These are phyloP conservation scores for Cucurbita ficifolia DNA, from an alignment of 306 rosid genomes.

Conservation along the genomic window DNA sequence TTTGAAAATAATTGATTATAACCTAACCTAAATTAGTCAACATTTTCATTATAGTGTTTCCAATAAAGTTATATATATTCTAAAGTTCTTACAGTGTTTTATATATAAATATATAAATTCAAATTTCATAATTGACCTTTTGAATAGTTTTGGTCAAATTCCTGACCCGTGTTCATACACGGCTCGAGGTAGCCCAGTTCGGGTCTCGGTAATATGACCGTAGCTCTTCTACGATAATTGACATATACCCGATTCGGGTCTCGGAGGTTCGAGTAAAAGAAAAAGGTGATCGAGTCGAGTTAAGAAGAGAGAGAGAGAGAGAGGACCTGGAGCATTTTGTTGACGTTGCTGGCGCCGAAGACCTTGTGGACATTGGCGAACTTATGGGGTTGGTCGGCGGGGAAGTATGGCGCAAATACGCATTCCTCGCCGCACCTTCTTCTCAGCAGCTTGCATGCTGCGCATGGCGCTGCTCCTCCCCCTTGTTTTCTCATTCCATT, in stretches of 20 bases:
- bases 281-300: too few relatives aligned
- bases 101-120: not conserved
- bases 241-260: too few relatives aligned
- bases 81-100: too few relatives aligned
- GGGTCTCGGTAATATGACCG: too few relatives aligned
- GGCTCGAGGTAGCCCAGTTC: not conserved
- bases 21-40: not conserved
- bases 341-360: slow-evolving; percentile 80
- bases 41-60: not conserved
- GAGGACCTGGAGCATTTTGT: slow-evolving; percentile 67
- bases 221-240: too few relatives aligned
- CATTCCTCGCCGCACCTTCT: slow-evolving; percentile 66
- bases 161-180: not conserved
- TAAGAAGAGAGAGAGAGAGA: too few relatives aligned
- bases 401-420: slow-evolving; percentile 72
- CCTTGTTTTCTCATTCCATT: slow-evolving; percentile 25
- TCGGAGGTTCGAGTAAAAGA: too few relatives aligned
- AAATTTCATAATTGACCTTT: not conserved
- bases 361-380: slow-evolving; percentile 82
- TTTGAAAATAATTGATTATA: not conserved
- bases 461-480: slow-evolving; percentile 50
- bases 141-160: not conserved
- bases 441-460: slow-evolving; percentile 70
- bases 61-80: too few relatives aligned
- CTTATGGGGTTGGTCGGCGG: slow-evolving; percentile 66